Conservation (phyloP, 1,284 basidiomycete species). For the Austropuccinia psidii region DNA sequence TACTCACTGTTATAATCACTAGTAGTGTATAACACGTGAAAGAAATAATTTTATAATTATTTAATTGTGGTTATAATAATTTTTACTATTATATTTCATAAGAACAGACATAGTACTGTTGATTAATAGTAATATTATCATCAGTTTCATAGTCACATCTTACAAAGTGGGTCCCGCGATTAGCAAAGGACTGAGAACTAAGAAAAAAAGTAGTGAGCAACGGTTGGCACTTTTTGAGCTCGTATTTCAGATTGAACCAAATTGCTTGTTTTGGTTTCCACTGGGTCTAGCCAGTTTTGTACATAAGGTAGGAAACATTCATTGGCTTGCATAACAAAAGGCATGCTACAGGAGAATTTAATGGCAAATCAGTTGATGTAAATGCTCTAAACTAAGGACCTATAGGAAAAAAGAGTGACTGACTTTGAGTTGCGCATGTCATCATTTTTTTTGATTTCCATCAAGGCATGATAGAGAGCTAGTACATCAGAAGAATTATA, state of each 20-base stretch:
- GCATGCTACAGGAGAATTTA: slow-evolving; percentile 13
- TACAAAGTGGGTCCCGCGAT: too few species aligned
- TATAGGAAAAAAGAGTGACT: background rate
- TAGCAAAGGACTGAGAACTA: too few species aligned
- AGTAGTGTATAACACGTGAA: too few species aligned
- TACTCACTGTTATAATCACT: too few species aligned
- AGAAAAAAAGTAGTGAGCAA: too few species aligned
- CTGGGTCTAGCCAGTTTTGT: slow-evolving; percentile 78
- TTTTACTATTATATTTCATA: too few species aligned
- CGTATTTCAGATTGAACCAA: slow-evolving; percentile 92
- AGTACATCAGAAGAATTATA: slow-evolving; percentile 23
- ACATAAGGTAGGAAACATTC: slow-evolving; percentile 82
- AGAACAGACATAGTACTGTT: too few species aligned
- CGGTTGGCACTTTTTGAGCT: slow-evolving; percentile 83
- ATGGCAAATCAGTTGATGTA: background rate
- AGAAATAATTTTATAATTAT: too few species aligned
- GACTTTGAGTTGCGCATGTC: slow-evolving; percentile 37
- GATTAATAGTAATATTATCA: too few species aligned
- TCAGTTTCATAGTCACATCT: too few species aligned
- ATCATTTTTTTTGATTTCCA: slow-evolving; percentile 35
- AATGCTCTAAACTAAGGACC: too few species aligned
- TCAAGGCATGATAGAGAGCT: slow-evolving; percentile 19
- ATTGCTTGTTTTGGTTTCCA: slow-evolving; percentile 78
- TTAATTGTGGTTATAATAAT: too few species aligned
- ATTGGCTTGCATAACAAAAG: slow-evolving; percentile 41